Evolutionary conservation across 495 filamentous ascomycete species (phyloP).

Genomic region (Margaritispora aquatica): DNA sequence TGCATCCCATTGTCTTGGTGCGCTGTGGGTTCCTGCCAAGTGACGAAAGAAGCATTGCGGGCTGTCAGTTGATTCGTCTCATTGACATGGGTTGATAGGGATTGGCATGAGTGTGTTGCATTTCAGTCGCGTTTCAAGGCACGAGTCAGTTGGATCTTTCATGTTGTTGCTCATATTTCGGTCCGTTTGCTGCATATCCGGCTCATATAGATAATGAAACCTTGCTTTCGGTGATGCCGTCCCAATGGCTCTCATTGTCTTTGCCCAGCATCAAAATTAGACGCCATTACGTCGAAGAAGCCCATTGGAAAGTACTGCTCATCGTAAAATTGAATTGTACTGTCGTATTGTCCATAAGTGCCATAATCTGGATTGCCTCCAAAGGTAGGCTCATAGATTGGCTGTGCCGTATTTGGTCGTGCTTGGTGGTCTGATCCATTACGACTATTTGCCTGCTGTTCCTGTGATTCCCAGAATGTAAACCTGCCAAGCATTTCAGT

Average conservation of each 20-base stretch:
- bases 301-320: constrained; percentile 12
- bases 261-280: neutral
- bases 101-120: neutral
- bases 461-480: neutral
- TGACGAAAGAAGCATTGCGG: neutral
- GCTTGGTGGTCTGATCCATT: neutral
- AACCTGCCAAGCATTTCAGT: constrained; percentile 13
- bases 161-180: no score
- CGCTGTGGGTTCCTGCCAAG: neutral
- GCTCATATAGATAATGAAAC: no score
- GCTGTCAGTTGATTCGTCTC: neutral
- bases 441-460: neutral
- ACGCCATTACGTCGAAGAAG: constrained; percentile 10
- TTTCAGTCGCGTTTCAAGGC: neutral
- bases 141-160: neutral
- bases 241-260: neutral
- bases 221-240: no score
- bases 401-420: neutral
- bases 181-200: no score
- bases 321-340: neutral
- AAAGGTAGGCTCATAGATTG: neutral
- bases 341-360: neutral
- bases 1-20: no score
- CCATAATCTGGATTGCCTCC: neutral
- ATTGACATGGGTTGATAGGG: neutral